Base-by-base conservation (phyloP, 2,329 filamentous ascomycete species). In the Knufia fluminis region DNA sequence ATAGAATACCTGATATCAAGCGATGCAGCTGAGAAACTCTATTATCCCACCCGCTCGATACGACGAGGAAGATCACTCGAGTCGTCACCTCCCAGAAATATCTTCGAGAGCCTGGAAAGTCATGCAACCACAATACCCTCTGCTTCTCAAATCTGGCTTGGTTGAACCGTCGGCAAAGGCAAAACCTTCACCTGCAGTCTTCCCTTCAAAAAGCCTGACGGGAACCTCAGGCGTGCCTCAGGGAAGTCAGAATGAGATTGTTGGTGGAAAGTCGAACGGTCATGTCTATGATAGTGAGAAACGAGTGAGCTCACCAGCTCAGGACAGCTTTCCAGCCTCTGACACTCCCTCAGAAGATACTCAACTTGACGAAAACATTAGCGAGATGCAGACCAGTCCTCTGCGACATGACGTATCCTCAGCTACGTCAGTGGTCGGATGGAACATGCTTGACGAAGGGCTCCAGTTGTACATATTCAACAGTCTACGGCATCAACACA, bases 391-490 rank as follows among this genome's bases (percentile, higher is more conserved):
- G 23, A 40, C 45, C 3, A 40, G 35, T 16, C 45, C 45, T 10
- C 4, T n/a, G 8, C 33, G 35, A 7, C 39, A 14, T 22, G 23
- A 14, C 8, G 24, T 7, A 14, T n/a, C 9, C 4, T 28, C 17
- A 8, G 19, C n/a, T 20, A 19, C 6, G 16, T 7, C 7, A 4
- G n/a, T 14, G 9, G 17, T 48, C 17, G n/a, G 14, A 39, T 48
- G 45, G 45, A 26, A 7, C 14, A 48, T 48, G 45, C 45, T 48
- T 20, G 45, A 48, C 9, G 20, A 26, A 28, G 35, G 45, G 9
- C 33, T 48, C n/a, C 45, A 48, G 28, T 12, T 48, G 35, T 48
- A 39, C 23, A 40, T 48, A 8, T 48, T 39, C n/a, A 24, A 48
- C 9, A 26, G 23, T 28, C n/a, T 48, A 14, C 14, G 24, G 4